phyloP scores from a whole-genome alignment of 2,329 filamentous ascomycete species.

The Epichloe sp. region DNA sequence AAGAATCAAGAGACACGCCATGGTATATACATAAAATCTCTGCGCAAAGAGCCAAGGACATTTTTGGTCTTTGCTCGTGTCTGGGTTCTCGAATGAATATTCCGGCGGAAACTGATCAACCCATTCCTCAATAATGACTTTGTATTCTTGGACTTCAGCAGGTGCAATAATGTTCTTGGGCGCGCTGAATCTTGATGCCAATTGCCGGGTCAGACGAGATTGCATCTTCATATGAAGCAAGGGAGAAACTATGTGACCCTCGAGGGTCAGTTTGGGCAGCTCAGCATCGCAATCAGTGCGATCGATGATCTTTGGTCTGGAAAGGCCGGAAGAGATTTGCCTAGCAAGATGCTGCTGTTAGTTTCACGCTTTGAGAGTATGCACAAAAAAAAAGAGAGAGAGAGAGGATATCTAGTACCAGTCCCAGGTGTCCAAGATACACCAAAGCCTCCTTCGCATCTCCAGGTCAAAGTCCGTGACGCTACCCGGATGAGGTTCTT shows the following conservation, averaged over 20 bases:
- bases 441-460: slow-evolving; percentile 20
- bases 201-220: slow-evolving; percentile 12
- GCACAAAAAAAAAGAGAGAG: too few species aligned
- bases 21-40: slow-evolving; percentile 30
- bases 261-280: slow-evolving; percentile 17
- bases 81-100: slow-evolving; percentile 25
- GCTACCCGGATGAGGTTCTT: slow-evolving; percentile 8
- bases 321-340: slow-evolving; percentile 22
- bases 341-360: slow-evolving; percentile 8
- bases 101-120: slow-evolving; percentile 26
- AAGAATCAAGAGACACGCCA: slow-evolving; percentile 31
- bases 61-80: slow-evolving; percentile 25
- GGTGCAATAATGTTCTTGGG: slow-evolving; percentile 15
- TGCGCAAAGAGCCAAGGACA: slow-evolving; percentile 31
- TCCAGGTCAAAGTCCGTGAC: slow-evolving; percentile 18
- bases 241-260: slow-evolving; percentile 15
- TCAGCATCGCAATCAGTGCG: slow-evolving; percentile 14
- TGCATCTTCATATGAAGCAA: slow-evolving; percentile 19
- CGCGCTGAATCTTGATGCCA: slow-evolving; percentile 14
- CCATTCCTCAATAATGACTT: slow-evolving; percentile 24
- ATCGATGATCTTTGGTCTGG: slow-evolving; percentile 18
- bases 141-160: slow-evolving; percentile 16
- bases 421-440: slow-evolving; percentile 20
- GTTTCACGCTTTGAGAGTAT: not conserved
- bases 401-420: slow-evolving; percentile 13